Percentiles rank a stretch among this genome's conserved stretches.
phyloP scores from a whole-genome alignment of 2,329 filamentous ascomycete genomes.

The Botrytis deweyae region DNA sequence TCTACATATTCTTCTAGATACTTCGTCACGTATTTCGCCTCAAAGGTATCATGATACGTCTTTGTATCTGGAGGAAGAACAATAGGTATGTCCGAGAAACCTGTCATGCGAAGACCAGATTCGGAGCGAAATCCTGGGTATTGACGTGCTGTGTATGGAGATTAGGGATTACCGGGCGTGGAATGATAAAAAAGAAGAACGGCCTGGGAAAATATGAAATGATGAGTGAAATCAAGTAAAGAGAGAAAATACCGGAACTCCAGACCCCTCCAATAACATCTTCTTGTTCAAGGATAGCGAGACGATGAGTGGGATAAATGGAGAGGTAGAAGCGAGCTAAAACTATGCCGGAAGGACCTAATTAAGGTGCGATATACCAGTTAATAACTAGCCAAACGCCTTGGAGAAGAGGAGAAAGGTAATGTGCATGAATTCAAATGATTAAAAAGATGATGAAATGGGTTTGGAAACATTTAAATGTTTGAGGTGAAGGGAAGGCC shows the following conservation, averaged over 20 bases:
- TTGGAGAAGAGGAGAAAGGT: background rate
- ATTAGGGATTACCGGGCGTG: background rate
- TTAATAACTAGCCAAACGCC: background rate
- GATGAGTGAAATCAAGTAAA: too few species aligned
- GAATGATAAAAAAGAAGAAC: too few species aligned
- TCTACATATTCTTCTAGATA: slow-evolving; percentile 35
- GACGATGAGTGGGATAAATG: background rate
- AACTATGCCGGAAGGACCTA: background rate
- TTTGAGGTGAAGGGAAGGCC: background rate
- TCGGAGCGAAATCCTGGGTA: slow-evolving; percentile 39
- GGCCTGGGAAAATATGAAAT: too few species aligned
- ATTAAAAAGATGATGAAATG: background rate
- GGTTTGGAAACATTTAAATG: background rate
- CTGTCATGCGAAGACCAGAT: slow-evolving; percentile 35
- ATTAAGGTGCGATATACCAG: background rate
- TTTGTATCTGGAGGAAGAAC: slow-evolving; percentile 32
- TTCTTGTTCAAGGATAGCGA: background rate
- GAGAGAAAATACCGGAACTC: background rate
- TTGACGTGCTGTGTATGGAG: slow-evolving; percentile 26
- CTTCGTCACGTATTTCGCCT: slow-evolving; percentile 33
- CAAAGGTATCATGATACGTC: slow-evolving; percentile 33
- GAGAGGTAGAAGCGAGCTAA: background rate
- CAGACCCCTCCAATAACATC: background rate
- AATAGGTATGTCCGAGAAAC: slow-evolving; percentile 39
- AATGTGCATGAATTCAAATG: background rate